Evolutionary conservation across 2,329 filamentous ascomycete genomes (phyloP).

Genomic region (Alternaria postmessia): DNA sequence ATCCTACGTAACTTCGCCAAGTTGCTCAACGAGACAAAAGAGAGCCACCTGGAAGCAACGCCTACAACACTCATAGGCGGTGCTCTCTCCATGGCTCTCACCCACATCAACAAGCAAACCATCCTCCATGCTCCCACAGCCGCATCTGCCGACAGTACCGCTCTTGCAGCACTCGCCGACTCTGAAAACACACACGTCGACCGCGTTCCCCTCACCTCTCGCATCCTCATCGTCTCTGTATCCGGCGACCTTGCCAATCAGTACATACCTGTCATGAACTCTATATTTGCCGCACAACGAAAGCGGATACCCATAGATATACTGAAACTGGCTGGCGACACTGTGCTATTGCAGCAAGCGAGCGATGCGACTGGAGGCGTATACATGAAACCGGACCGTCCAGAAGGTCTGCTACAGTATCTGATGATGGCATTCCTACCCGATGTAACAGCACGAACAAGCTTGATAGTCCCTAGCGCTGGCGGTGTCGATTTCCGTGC

Average conservation of each 20-base stretch:
- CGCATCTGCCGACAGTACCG: conserved; percentile 54
- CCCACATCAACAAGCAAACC: conserved; percentile 86
- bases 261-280: conserved; percentile 99
- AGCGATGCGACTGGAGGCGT: conserved; percentile 75
- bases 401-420: conserved; percentile 79
- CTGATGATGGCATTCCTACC: conserved; percentile 94
- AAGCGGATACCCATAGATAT: conserved; percentile 91
- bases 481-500: conserved; percentile 94
- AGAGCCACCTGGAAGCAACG: conserved; percentile 67
- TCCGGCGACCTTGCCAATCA: conserved; percentile 86
- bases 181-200: conserved; percentile 46
- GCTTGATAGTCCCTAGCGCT: conserved; percentile 79
- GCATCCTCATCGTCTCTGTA: conserved; percentile 89
- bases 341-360: conserved; percentile 94
- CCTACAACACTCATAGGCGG: conserved; percentile 89
- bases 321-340: conserved; percentile 81
- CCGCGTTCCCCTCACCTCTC: conserved; percentile 69
- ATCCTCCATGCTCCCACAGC: conserved; percentile 56
- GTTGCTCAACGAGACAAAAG: conserved; percentile 75
- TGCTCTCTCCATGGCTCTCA: conserved; percentile 86
- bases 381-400: conserved; percentile 66
- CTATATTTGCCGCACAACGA: conserved; percentile 93
- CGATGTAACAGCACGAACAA: conserved; percentile 68
- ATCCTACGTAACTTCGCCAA: conserved; percentile 76
- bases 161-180: conserved; percentile 56